Evolutionary conservation across 345 rosid species (phyloP).

Genomic region (Physaria fendleri): DNA sequence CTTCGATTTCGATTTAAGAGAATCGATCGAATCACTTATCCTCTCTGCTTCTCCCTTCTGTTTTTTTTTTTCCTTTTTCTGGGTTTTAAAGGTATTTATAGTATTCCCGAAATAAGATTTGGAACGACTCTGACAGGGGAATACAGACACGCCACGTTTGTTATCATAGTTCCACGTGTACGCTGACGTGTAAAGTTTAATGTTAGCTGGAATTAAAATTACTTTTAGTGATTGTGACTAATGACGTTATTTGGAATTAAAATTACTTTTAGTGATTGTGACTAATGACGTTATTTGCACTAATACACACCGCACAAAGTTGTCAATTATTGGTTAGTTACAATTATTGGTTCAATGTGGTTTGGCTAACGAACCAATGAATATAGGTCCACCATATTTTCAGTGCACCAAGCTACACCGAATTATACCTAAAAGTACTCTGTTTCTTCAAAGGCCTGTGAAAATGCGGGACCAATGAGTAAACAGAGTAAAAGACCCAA

Average conservation of each 20-base stretch:
- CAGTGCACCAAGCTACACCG: constrained; percentile 8
- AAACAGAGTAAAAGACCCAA: constrained; percentile 13
- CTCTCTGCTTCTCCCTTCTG: constrained; percentile 10
- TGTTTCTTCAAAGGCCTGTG: constrained; percentile 9
- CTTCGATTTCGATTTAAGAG: constrained; percentile 1
- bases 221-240: no score
- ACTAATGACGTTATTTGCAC: no score
- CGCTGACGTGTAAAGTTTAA: background rate
- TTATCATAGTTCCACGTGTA: constrained; percentile 21
- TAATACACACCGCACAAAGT: no score
- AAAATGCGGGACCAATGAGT: constrained; percentile 24
- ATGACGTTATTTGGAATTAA: no score
- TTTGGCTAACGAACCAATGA: background rate
- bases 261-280: no score
- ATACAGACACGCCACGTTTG: constrained; percentile 15
- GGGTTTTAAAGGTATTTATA: background rate
- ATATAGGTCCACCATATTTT: constrained; percentile 1
- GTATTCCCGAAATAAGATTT: constrained; percentile 1
- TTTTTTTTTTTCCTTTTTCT: background rate
- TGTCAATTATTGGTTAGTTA: no score
- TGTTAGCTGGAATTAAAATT: constrained; percentile 9
- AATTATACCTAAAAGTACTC: background rate
- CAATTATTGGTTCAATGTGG: background rate
- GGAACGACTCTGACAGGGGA: constrained; percentile 13
- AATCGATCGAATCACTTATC: constrained; percentile 28